phyloP scores from a whole-genome alignment of 1,284 basidiomycete species.

The Cutaneotrichosporon cyanovorans region DNA sequence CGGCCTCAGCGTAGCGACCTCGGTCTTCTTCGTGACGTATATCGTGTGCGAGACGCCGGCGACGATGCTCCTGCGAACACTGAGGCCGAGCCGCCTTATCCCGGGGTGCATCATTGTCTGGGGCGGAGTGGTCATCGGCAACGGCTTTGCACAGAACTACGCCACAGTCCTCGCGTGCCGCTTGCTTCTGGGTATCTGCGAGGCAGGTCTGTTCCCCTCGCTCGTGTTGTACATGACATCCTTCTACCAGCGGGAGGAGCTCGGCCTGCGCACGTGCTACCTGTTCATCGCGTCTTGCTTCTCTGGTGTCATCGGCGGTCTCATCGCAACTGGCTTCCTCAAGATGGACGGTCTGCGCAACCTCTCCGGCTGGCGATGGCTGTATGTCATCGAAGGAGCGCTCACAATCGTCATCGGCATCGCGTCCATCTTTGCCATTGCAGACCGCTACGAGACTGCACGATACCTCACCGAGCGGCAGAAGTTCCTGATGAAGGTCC shows the following conservation, averaged over 20 bases:
- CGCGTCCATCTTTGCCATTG: constrained; percentile 2
- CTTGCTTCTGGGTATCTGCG: constrained; percentile 27
- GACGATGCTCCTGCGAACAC: constrained; percentile 26
- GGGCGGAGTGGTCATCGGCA: constrained; percentile 24
- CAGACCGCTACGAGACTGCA: constrained; percentile 6
- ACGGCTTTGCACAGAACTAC: constrained; percentile 14
- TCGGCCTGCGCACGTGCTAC: constrained; percentile 25
- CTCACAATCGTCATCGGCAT: constrained; percentile 6
- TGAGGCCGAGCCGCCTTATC: constrained; percentile 17
- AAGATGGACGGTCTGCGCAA: constrained; percentile 10
- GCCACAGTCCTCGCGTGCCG: constrained; percentile 18
- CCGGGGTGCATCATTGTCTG: constrained; percentile 19
- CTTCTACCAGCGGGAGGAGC: constrained; percentile 27
- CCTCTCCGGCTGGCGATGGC: constrained; percentile 11
- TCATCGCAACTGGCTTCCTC: constrained; percentile 18
- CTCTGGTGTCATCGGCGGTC: constrained; percentile 30
- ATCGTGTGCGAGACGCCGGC: constrained; percentile 31
- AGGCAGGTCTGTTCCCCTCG: constrained; percentile 28
- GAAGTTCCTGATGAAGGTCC: constrained; percentile 8
- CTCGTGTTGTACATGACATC: constrained; percentile 22
- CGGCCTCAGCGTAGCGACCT: constrained; percentile 9
- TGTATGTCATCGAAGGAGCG: constrained; percentile 15
- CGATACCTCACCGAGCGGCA: constrained; percentile 9
- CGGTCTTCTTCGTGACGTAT: constrained; percentile 30
- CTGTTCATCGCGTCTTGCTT: constrained; percentile 30